Evolutionary conservation across 805 yeast species (phyloP).

Genomic region (Citeromyces nyonsensis): DNA sequence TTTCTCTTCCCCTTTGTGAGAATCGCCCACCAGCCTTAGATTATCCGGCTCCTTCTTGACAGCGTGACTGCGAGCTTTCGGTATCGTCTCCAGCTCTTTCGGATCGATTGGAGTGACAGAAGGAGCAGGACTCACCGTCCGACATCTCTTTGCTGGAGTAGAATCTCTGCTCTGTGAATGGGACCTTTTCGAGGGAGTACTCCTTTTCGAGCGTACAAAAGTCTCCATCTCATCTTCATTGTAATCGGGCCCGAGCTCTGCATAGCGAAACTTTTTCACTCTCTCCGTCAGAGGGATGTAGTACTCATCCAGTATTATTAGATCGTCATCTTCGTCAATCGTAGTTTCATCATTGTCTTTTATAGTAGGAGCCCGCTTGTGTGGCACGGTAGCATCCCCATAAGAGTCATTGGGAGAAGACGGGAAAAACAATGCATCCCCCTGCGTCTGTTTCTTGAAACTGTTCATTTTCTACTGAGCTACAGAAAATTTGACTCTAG

Average conservation of each 20-base stretch:
- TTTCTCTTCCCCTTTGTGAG: too few relatives aligned
- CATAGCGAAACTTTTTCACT: background rate
- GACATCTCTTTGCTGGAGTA: background rate
- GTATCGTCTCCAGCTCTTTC: background rate
- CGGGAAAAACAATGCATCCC: too few relatives aligned
- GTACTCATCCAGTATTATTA: constrained; percentile 1
- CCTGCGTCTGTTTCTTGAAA: too few relatives aligned
- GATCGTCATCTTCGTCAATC: constrained; percentile 1
- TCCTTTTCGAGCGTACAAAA: background rate
- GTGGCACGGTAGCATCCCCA: too few relatives aligned
- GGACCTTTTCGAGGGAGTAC: background rate
- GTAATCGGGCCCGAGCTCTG: constrained; percentile 1
- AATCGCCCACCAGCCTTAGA: background rate
- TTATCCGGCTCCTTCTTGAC: background rate
- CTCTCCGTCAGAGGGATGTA: constrained; percentile 1
- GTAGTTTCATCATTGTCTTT: background rate
- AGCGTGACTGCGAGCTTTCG: background rate
- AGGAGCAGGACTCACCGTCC: background rate
- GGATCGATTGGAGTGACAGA: background rate
- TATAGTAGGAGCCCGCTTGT: too few relatives aligned
- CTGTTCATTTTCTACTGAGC: too few relatives aligned
- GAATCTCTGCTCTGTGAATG: background rate
- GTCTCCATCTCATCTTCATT: constrained; percentile 1
- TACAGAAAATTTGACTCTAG: too few relatives aligned
- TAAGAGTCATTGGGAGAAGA: too few relatives aligned